Evolutionary conservation across 2,329 filamentous ascomycete species (phyloP).

Genomic region (Rugonectria rugulosa): DNA sequence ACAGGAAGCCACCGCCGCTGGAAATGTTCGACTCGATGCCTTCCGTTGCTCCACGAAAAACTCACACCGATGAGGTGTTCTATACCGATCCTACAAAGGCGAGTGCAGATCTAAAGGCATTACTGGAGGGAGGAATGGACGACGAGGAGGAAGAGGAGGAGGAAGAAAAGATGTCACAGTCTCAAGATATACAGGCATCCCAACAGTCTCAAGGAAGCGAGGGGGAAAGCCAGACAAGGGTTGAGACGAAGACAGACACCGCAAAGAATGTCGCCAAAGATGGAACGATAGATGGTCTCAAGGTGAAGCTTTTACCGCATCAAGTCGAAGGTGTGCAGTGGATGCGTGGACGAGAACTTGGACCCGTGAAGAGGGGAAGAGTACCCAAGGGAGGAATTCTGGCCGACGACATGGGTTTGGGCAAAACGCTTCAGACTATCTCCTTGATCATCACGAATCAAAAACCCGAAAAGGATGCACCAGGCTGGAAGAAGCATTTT

Average conservation of each 20-base stretch:
- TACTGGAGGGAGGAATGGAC: slow-evolving; percentile 83
- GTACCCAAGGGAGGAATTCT: slow-evolving; percentile 93
- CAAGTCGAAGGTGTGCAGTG: slow-evolving; percentile 93
- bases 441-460: slow-evolving; percentile 85
- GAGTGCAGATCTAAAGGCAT: slow-evolving; percentile 77
- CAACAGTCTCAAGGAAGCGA: slow-evolving; percentile 28
- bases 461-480: slow-evolving; percentile 66
- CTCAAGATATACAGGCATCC: too few relatives aligned
- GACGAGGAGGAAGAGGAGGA: slow-evolving; percentile 69
- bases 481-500: slow-evolving; percentile 73
- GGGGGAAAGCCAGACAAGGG: slow-evolving; percentile 25
- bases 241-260: slow-evolving; percentile 22
- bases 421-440: slow-evolving; percentile 95
- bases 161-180: slow-evolving; percentile 32
- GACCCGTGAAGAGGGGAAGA: slow-evolving; percentile 79
- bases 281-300: slow-evolving; percentile 75
- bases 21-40: slow-evolving; percentile 57
- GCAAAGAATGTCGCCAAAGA: slow-evolving; percentile 51
- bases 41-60: slow-evolving; percentile 16
- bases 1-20: slow-evolving; percentile 55
- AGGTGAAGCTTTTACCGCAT: slow-evolving; percentile 88
- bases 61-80: slow-evolving; percentile 55
- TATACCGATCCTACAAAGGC: slow-evolving; percentile 78
- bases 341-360: slow-evolving; percentile 94
- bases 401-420: slow-evolving; percentile 96